Percentiles rank a stretch among this genome's conserved stretches.
Conservation (phyloP, 2,329 filamentous ascomycete genomes). For the Stemphylium vesicarium region DNA sequence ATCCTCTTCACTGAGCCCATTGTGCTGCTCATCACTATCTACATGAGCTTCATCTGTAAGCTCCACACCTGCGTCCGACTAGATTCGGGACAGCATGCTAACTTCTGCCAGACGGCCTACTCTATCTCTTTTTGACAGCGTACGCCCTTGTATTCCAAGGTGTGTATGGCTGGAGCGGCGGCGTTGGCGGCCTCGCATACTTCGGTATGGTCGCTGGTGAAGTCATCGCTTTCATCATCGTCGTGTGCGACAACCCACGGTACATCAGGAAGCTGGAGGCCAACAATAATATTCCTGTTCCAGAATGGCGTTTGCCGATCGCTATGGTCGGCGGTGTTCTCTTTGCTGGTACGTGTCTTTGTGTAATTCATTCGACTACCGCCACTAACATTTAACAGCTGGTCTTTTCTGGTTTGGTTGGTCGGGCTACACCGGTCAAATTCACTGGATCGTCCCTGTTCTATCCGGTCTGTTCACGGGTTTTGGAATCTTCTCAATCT, state of each 20-base stretch:
- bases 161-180: slow-evolving; percentile 72
- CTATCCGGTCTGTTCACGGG: slow-evolving; percentile 60
- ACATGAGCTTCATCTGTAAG: slow-evolving; percentile 52
- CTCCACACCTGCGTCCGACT: neutral
- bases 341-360: slow-evolving; percentile 34
- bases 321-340: slow-evolving; percentile 60
- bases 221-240: slow-evolving; percentile 68
- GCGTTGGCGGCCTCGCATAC: slow-evolving; percentile 78
- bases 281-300: slow-evolving; percentile 59
- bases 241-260: slow-evolving; percentile 68
- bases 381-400: slow-evolving; percentile 3
- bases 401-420: slow-evolving; percentile 52
- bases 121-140: slow-evolving; percentile 82
- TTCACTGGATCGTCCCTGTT: slow-evolving; percentile 52
- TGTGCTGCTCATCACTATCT: slow-evolving; percentile 55
- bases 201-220: slow-evolving; percentile 83
- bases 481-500: slow-evolving; percentile 64
- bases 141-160: slow-evolving; percentile 80
- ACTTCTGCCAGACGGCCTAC: slow-evolving; percentile 67
- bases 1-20: slow-evolving; percentile 60
- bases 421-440: slow-evolving; percentile 50
- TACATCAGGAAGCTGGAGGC: slow-evolving; percentile 61
- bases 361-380: neutral
- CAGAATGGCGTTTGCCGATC: slow-evolving; percentile 64
- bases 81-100: neutral